Evolutionary conservation across 352 stramenopile genomes (phyloP).

Genomic region (Blastocystis sp.): DNA sequence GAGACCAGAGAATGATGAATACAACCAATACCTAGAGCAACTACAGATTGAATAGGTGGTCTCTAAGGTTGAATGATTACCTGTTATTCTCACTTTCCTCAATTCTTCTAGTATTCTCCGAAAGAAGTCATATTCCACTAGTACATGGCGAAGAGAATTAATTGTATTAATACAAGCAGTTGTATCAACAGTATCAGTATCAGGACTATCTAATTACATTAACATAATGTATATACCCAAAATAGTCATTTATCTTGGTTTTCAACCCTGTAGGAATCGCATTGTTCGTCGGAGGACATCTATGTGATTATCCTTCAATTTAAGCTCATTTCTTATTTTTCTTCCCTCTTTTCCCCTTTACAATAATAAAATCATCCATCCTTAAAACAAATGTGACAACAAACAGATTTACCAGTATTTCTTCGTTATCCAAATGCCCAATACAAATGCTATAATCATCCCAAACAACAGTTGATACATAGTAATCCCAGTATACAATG

Average conservation of each 20-base stretch:
- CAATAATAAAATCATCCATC: constrained; percentile 56
- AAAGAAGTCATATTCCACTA: background rate
- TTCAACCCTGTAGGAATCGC: background rate
- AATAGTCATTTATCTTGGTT: background rate
- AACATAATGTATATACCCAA: background rate
- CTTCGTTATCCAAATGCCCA: background rate
- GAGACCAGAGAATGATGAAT: constrained; percentile 1
- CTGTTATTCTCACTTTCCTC: background rate
- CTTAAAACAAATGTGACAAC: background rate
- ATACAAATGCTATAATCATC: constrained; percentile 22
- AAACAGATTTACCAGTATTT: constrained; percentile 3
- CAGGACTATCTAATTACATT: background rate
- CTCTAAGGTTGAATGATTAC: background rate
- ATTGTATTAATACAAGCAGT: background rate
- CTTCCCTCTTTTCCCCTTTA: constrained; percentile 3
- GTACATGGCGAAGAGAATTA: background rate
- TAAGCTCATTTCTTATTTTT: background rate
- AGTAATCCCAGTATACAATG: constrained; percentile 34
- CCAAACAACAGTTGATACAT: constrained; percentile 9
- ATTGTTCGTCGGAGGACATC: background rate
- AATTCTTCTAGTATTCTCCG: background rate
- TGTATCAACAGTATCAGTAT: background rate
- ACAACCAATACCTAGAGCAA: constrained; percentile 4
- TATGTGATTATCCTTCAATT: background rate
- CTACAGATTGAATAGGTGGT: background rate